Conservation (phyloP, 352 stramenopile genomes). For the Hyaloperonospora brassicae region DNA sequence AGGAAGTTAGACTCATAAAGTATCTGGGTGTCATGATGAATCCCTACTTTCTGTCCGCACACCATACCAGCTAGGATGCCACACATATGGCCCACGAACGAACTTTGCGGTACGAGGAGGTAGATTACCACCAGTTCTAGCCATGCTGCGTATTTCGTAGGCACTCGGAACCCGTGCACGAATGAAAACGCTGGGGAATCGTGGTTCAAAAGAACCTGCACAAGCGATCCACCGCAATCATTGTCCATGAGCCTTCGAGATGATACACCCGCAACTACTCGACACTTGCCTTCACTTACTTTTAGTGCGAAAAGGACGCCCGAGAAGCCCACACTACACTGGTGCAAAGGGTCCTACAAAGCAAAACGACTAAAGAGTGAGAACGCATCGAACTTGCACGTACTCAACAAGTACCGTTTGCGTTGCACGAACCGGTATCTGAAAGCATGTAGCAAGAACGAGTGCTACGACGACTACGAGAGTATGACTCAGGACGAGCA, state of each 20-base stretch:
- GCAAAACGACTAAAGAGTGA: neutral
- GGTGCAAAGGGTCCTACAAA: constrained; percentile 32
- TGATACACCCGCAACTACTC: neutral
- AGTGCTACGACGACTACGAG: constrained; percentile 43
- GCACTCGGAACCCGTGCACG: constrained; percentile 66
- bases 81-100: constrained; percentile 84
- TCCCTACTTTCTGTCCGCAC: neutral
- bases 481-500: constrained; percentile 58
- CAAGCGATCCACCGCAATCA: constrained; percentile 8
- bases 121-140: constrained; percentile 85
- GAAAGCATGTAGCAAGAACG: constrained; percentile 24
- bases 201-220: constrained; percentile 74
- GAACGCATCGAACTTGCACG: neutral
- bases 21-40: neutral
- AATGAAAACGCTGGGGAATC: constrained; percentile 53
- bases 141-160: constrained; percentile 85
- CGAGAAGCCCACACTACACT: constrained; percentile 77
- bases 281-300: constrained; percentile 18
- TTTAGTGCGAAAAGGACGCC: constrained; percentile 77
- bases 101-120: constrained; percentile 66
- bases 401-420: neutral
- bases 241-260: neutral
- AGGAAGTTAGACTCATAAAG: neutral
- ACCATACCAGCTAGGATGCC: constrained; percentile 71
- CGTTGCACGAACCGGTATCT: constrained; percentile 14